Percentiles rank a stretch among this genome's conserved stretches.
phyloP scores from a whole-genome alignment of 2,329 filamentous ascomycete species.

The Exophiala dermatitidis region DNA sequence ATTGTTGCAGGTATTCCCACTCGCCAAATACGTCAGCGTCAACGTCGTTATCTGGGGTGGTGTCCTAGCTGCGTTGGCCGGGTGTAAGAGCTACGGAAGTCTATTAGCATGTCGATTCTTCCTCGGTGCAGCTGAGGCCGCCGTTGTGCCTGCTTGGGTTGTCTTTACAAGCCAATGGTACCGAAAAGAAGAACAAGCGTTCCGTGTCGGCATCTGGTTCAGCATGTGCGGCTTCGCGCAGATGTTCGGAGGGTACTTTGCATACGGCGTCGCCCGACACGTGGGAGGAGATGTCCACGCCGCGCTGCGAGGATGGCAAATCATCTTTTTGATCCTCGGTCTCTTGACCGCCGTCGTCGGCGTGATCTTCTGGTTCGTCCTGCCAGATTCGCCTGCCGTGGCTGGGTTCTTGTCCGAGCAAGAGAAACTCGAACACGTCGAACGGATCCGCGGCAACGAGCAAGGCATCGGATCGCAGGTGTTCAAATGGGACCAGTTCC shows the following conservation, averaged over 20 bases:
- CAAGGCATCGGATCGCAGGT: slow-evolving; percentile 39
- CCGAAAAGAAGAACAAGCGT: slow-evolving; percentile 50
- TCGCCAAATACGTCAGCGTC: slow-evolving; percentile 53
- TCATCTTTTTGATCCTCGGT: slow-evolving; percentile 48
- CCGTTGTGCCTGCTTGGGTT: slow-evolving; percentile 54
- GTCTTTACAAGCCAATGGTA: slow-evolving; percentile 57
- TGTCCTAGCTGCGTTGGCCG: slow-evolving; percentile 37
- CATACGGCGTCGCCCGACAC: slow-evolving; percentile 42
- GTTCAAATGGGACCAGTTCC: slow-evolving; percentile 33
- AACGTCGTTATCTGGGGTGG: slow-evolving; percentile 51
- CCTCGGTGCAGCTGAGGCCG: slow-evolving; percentile 55
- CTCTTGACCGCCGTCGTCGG: slow-evolving; percentile 42
- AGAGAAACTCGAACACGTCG: slow-evolving; percentile 18
- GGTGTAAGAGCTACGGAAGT: slow-evolving; percentile 47
- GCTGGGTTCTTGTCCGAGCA: slow-evolving; percentile 29
- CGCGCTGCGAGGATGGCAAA: slow-evolving; percentile 36
- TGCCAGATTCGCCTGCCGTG: slow-evolving; percentile 47
- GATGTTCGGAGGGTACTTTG: slow-evolving; percentile 43
- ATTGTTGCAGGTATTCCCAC: slow-evolving; percentile 54
- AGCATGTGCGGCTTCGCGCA: slow-evolving; percentile 54
- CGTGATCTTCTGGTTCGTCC: slow-evolving; percentile 35
- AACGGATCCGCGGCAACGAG: slow-evolving; percentile 22
- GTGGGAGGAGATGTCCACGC: slow-evolving; percentile 31
- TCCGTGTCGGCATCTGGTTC: slow-evolving; percentile 57
- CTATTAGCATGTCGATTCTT: slow-evolving; percentile 52